phyloP scores from a whole-genome alignment of 768 basidiomycete genomes.

The Ramaria sp. region DNA sequence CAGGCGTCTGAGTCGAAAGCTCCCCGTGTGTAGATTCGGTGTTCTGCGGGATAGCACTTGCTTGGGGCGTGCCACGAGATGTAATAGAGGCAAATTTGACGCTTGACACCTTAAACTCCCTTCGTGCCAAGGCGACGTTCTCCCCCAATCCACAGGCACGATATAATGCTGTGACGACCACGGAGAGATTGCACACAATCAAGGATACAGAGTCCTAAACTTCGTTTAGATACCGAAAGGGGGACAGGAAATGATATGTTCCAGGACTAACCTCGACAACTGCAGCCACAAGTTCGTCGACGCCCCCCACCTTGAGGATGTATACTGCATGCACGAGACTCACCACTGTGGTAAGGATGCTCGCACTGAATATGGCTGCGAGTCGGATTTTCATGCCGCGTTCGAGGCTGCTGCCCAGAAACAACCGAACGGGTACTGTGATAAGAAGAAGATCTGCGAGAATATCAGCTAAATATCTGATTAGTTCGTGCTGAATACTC shows the following conservation, averaged over 20 bases:
- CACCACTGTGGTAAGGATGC: constrained; percentile 37
- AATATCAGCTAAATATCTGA: constrained; percentile 30
- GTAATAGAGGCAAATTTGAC: background rate
- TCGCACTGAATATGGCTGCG: constrained; percentile 43
- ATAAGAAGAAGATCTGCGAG: constrained; percentile 37
- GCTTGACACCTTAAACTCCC: background rate
- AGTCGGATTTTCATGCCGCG: constrained; percentile 27
- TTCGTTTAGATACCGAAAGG: no score
- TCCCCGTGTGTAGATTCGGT: no score
- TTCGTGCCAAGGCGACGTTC: background rate
- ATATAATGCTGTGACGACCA: constrained; percentile 26
- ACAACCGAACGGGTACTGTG: constrained; percentile 32
- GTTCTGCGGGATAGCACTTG: no score
- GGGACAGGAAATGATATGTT: no score
- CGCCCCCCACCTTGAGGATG: constrained; percentile 20
- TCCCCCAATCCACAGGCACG: constrained; percentile 11
- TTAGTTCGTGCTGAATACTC: background rate
- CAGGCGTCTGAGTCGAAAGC: no score
- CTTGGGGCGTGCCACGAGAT: no score
- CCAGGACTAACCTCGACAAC: constrained; percentile 29
- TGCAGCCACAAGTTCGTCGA: constrained; percentile 17
- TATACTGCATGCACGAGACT: constrained; percentile 33
- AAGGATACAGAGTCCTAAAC: constrained; percentile 21
- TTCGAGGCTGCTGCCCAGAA: constrained; percentile 30
- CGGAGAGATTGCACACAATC: constrained; percentile 32